phyloP scores from a whole-genome alignment of 1,284 basidiomycete genomes.

The Inonotus hispidus region DNA sequence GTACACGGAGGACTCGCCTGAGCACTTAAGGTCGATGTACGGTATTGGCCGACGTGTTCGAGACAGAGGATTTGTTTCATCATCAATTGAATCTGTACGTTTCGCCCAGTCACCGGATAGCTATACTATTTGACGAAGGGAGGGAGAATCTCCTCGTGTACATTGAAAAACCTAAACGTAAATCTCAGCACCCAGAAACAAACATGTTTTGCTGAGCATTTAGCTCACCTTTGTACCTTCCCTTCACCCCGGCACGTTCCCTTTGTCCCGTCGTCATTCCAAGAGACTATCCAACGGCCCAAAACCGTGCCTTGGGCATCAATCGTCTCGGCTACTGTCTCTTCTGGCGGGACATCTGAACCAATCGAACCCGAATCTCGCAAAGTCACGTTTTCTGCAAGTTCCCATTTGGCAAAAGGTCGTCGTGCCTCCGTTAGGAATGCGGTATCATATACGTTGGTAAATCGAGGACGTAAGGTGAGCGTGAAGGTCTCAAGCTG shows the following conservation, averaged over 20 bases:
- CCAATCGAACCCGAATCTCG: conserved; percentile 39
- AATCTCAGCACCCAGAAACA: conserved; percentile 6
- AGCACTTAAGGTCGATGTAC: too few relatives aligned
- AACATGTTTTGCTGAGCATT: neutral
- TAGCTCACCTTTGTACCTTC: conserved; percentile 51
- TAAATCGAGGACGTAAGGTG: conserved; percentile 50
- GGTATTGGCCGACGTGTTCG: too few relatives aligned
- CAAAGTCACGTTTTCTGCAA: conserved; percentile 51
- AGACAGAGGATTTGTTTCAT: too few relatives aligned
- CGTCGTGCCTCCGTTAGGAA: conserved; percentile 67
- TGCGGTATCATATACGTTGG: conserved; percentile 68
- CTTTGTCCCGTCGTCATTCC: conserved; percentile 52
- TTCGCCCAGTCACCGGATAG: neutral
- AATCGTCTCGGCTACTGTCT: conserved; percentile 72
- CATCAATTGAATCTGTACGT: too few relatives aligned
- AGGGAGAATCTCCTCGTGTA: conserved; percentile 71
- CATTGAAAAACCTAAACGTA: conserved; percentile 67
- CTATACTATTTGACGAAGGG: conserved; percentile 17
- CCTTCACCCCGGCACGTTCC: conserved; percentile 59
- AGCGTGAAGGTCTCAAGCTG: conserved; percentile 71
- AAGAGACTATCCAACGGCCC: conserved; percentile 75
- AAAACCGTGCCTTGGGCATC: conserved; percentile 58
- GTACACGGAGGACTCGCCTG: too few relatives aligned
- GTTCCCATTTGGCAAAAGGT: conserved; percentile 79
- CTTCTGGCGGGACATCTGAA: conserved; percentile 46